Percentiles rank a stretch among this genome's conserved stretches.
phyloP scores from a whole-genome alignment of 371 early-diverging fungal genomes.

The Blyttiomyces sp. region DNA sequence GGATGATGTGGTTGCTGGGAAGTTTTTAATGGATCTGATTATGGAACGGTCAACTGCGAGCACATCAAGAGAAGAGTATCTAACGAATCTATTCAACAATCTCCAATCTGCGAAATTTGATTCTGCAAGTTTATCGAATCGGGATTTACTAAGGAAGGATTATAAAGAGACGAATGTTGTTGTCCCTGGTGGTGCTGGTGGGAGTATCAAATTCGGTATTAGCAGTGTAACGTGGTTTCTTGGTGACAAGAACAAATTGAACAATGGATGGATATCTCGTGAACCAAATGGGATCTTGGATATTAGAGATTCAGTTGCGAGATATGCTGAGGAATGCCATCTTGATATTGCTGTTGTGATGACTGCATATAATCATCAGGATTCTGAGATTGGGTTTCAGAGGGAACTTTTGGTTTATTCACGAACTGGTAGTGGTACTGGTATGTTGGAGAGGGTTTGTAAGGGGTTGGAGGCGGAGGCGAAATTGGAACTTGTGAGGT shows the following conservation, averaged over 20 bases:
- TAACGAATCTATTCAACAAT: constrained; percentile 44
- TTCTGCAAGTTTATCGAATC: constrained; percentile 46
- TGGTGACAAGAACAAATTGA: constrained; percentile 12
- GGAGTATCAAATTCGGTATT: constrained; percentile 52
- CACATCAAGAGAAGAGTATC: too few species aligned
- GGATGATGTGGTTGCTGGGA: constrained; percentile 50
- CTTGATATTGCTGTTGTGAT: constrained; percentile 60
- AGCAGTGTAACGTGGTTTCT: constrained; percentile 60
- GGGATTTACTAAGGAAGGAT: constrained; percentile 69
- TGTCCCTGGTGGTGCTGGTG: constrained; percentile 21
- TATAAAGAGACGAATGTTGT: constrained; percentile 68
- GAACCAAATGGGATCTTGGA: constrained; percentile 20
- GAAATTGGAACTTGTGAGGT: too few species aligned
- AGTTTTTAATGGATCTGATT: constrained; percentile 17
- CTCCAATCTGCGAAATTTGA: constrained; percentile 58
- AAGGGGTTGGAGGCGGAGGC: too few species aligned
- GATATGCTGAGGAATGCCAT: constrained; percentile 38
- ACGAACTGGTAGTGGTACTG: too few species aligned
- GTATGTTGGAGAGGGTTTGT: too few species aligned
- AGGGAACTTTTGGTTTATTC: constrained; percentile 61
- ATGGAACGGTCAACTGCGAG: neutral
- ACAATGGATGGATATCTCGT: constrained; percentile 44
- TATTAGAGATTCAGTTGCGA: constrained; percentile 20
- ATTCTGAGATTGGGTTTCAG: constrained; percentile 42
- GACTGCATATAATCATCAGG: constrained; percentile 60